phyloP scores from a whole-genome alignment of 225 moss, liverwort and hornwort species.

The Physcomitrium patens region DNA sequence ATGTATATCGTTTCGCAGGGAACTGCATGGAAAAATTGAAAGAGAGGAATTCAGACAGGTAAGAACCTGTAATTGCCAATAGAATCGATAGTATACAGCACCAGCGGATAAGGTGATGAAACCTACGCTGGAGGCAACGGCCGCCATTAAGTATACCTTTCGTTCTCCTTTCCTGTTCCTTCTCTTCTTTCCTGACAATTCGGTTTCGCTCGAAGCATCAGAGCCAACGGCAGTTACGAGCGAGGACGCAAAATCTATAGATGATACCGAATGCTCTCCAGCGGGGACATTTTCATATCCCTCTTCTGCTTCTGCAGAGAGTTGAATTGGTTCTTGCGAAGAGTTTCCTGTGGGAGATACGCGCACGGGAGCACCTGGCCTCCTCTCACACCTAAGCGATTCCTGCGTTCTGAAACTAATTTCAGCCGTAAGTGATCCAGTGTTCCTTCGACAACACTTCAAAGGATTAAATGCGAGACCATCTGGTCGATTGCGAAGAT shows the following conservation, averaged over 20 bases:
- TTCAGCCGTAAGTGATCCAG: constrained; percentile 17
- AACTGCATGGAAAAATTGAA: neutral
- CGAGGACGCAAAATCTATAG: constrained; percentile 54
- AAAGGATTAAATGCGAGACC: constrained; percentile 35
- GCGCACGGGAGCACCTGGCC: constrained; percentile 16
- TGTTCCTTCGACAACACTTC: constrained; percentile 13
- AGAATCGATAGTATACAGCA: constrained; percentile 86
- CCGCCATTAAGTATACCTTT: constrained; percentile 70
- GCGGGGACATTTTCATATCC: constrained; percentile 20
- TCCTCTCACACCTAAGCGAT: constrained; percentile 11
- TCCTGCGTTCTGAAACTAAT: constrained; percentile 14
- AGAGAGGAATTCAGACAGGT: neutral
- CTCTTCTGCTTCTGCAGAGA: constrained; percentile 15
- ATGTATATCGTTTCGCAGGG: neutral
- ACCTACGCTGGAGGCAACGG: constrained; percentile 84
- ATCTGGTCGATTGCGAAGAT: constrained; percentile 36
- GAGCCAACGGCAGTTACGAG: constrained; percentile 55
- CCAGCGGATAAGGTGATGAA: constrained; percentile 69
- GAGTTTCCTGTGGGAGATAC: constrained; percentile 10
- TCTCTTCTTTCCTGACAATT: constrained; percentile 27
- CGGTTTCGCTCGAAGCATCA: constrained; percentile 23
- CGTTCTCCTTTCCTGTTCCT: constrained; percentile 58
- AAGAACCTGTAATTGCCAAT: constrained; percentile 86
- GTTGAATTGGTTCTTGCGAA: constrained; percentile 38
- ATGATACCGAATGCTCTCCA: constrained; percentile 24